Evolutionary conservation across 129 eudicot genomes (phyloP).

Genomic region (Glebionis coronaria): DNA sequence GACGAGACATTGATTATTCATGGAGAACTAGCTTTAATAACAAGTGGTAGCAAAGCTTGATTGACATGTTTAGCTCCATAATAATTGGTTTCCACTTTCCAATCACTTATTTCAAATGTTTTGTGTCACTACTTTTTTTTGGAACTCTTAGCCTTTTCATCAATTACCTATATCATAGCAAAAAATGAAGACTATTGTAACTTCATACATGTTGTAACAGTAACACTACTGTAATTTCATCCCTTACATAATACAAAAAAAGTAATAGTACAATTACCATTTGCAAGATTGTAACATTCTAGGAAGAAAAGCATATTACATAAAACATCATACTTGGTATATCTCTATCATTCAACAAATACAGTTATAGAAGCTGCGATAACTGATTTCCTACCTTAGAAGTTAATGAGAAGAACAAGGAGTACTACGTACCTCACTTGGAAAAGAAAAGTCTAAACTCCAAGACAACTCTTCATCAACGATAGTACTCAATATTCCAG

Average conservation of each 20-base stretch:
- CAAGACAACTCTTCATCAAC: conserved; percentile 24
- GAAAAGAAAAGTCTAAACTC: conserved; percentile 17
- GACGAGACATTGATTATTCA: conserved; percentile 34
- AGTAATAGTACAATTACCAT: background rate
- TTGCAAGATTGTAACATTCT: too few relatives aligned
- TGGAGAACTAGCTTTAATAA: conserved; percentile 25
- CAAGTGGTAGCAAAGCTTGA: conserved; percentile 32
- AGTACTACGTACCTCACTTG: background rate
- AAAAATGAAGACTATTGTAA: too few relatives aligned
- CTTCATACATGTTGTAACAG: too few relatives aligned
- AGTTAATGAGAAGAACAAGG: background rate
- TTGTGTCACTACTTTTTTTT: conserved; percentile 23
- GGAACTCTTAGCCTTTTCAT: conserved; percentile 1
- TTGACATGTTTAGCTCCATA: conserved; percentile 32
- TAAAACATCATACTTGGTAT: too few relatives aligned
- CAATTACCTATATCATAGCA: background rate
- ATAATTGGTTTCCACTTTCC: conserved; percentile 32
- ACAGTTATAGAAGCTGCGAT: background rate
- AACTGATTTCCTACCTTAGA: background rate
- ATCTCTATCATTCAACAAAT: too few relatives aligned
- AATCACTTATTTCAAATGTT: conserved; percentile 32
- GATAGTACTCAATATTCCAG: conserved; percentile 26
- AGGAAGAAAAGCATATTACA: too few relatives aligned
- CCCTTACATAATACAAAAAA: background rate
- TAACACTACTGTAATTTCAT: background rate